Evolutionary conservation across 306 rosid genomes (phyloP).

Genomic region (Trifolium subterraneum): DNA sequence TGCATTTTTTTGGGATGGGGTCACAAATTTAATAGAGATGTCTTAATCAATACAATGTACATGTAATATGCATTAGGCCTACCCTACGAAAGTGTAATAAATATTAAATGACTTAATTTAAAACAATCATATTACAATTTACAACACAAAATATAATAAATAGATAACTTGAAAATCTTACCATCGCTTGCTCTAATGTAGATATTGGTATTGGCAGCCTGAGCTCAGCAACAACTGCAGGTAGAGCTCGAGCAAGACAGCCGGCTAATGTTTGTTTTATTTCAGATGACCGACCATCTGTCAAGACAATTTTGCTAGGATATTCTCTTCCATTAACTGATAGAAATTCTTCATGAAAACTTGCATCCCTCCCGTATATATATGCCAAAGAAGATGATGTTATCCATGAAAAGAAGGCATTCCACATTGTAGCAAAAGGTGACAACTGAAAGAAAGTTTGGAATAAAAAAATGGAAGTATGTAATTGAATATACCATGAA

Average conservation of each 20-base stretch:
- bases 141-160: slow-evolving; percentile 26
- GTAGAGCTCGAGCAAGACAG: slow-evolving; percentile 87
- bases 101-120: slow-evolving; percentile 12
- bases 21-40: slow-evolving; percentile 8
- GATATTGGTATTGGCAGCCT: slow-evolving; percentile 75
- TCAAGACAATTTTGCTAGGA: slow-evolving; percentile 65
- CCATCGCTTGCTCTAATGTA: slow-evolving; percentile 89
- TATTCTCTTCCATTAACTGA: slow-evolving; percentile 73
- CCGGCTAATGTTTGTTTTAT: slow-evolving; percentile 83
- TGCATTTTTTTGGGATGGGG: neutral
- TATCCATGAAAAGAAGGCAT: slow-evolving; percentile 80
- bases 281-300: slow-evolving; percentile 89
- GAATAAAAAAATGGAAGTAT: slow-evolving; percentile 10
- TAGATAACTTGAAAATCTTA: slow-evolving; percentile 46
- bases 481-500: slow-evolving; percentile 18
- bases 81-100: slow-evolving; percentile 19
- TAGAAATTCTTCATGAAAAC: slow-evolving; percentile 73
- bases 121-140: slow-evolving; percentile 12
- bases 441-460: slow-evolving; percentile 63
- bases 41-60: slow-evolving; percentile 1
- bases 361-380: slow-evolving; percentile 87
- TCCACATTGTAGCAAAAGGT: slow-evolving; percentile 89
- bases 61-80: slow-evolving; percentile 11
- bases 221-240: slow-evolving; percentile 73
- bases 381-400: slow-evolving; percentile 83